Conservation (phyloP, 1,284 basidiomycete species). For the Rhizoctonia solani region DNA sequence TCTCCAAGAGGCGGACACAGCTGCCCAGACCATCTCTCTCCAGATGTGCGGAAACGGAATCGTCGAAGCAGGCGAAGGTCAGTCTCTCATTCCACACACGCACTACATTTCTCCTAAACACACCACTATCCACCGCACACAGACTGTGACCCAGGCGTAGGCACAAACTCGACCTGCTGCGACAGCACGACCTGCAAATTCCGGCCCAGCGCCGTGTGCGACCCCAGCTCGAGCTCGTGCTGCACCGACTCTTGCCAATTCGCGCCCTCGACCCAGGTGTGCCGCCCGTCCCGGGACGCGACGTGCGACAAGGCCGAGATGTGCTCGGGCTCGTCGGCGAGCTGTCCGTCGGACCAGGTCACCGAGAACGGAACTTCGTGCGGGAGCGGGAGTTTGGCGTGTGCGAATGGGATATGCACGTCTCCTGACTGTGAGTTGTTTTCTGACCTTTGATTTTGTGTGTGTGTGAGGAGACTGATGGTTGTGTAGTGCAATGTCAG, state of each 20-base stretch:
- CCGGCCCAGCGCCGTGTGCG: slow-evolving; percentile 71
- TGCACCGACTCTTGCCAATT: slow-evolving; percentile 75
- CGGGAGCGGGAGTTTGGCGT: slow-evolving; percentile 65
- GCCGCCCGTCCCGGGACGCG: slow-evolving; percentile 69
- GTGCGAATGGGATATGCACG: slow-evolving; percentile 84
- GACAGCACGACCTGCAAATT: slow-evolving; percentile 81
- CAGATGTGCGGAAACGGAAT: slow-evolving; percentile 83
- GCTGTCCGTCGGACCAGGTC: slow-evolving; percentile 73
- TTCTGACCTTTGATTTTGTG: slow-evolving; percentile 41
- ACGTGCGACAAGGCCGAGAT: slow-evolving; percentile 78
- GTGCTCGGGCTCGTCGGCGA: slow-evolving; percentile 75
- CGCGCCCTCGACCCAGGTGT: slow-evolving; percentile 63
- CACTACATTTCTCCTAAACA: neutral
- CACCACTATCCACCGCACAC: slow-evolving; percentile 59
- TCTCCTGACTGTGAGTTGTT: slow-evolving; percentile 69
- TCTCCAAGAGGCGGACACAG: slow-evolving; percentile 58
- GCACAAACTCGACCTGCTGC: slow-evolving; percentile 71
- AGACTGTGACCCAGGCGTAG: slow-evolving; percentile 85
- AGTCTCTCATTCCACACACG: too few species aligned
- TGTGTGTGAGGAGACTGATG: neutral
- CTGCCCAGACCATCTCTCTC: slow-evolving; percentile 57
- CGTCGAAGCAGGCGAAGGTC: slow-evolving; percentile 55
- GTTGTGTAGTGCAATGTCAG: slow-evolving; percentile 73
- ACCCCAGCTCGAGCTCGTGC: slow-evolving; percentile 77
- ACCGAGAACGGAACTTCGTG: slow-evolving; percentile 71